Evolutionary conservation across 1,284 basidiomycete genomes (phyloP).

Genomic region (Cutaneotrichosporon sp.): DNA sequence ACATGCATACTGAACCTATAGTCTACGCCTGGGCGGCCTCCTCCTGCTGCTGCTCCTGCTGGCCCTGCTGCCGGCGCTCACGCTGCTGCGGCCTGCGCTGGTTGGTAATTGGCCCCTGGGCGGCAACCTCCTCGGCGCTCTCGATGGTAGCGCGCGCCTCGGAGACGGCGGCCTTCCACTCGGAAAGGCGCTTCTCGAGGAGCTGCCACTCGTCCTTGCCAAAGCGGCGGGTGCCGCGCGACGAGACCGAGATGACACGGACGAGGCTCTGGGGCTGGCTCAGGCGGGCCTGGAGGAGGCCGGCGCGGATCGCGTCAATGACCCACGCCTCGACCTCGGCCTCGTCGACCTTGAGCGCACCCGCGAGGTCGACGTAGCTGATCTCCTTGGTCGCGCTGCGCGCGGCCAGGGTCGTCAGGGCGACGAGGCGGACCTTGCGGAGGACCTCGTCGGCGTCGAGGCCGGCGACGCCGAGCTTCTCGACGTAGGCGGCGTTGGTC

Average conservation of each 20-base stretch:
- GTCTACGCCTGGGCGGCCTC: constrained; percentile 12
- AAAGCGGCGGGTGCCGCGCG: constrained; percentile 64
- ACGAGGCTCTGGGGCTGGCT: constrained; percentile 78
- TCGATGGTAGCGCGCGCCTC: constrained; percentile 47
- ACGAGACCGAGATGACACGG: constrained; percentile 73
- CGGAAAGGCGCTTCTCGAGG: constrained; percentile 72
- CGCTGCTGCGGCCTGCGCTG: constrained; percentile 31
- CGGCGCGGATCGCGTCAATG: constrained; percentile 85
- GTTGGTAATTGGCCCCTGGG: constrained; percentile 28
- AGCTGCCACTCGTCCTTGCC: constrained; percentile 78
- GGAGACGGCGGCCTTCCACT: constrained; percentile 66
- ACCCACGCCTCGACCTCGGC: constrained; percentile 85
- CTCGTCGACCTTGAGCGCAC: constrained; percentile 66
- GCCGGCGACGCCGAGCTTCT: constrained; percentile 61
- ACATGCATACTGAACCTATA: constrained; percentile 8
- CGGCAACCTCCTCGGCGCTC: constrained; percentile 42
- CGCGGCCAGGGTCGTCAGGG: constrained; percentile 75
- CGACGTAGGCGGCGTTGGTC: constrained; percentile 59
- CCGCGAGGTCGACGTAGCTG: constrained; percentile 71
- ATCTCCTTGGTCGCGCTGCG: constrained; percentile 74
- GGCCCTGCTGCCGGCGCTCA: constrained; percentile 17
- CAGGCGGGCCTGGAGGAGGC: constrained; percentile 78
- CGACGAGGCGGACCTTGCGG: constrained; percentile 78
- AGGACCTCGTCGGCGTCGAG: constrained; percentile 60
- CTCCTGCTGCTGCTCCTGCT: constrained; percentile 28